Evolutionary conservation across 2,329 filamentous ascomycete genomes (phyloP).

Genomic region (Trichoderma sp.): DNA sequence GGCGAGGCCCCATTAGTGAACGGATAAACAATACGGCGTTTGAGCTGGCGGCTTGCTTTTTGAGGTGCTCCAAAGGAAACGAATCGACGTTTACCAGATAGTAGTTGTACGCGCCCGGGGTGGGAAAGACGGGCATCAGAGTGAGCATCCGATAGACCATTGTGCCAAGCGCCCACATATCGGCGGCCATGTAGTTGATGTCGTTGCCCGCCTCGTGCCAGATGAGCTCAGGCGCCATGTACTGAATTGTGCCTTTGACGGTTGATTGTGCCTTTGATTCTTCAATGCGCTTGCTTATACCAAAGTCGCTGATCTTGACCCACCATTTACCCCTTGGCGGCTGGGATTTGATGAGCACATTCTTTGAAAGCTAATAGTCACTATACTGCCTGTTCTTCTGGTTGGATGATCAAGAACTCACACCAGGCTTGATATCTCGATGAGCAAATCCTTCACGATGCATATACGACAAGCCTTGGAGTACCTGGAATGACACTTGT

Average conservation of each 20-base stretch:
- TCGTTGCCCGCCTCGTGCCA: background rate
- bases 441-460: slow-evolving; percentile 30
- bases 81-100: background rate
- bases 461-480: slow-evolving; percentile 30
- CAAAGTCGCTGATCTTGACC: slow-evolving; percentile 32
- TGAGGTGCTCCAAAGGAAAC: background rate
- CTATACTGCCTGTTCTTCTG: no score
- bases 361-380: background rate
- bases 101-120: background rate
- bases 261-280: background rate
- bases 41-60: background rate
- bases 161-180: slow-evolving; percentile 32
- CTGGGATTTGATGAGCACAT: background rate
- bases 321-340: slow-evolving; percentile 27
- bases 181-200: slow-evolving; percentile 25
- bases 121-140: background rate
- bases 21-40: background rate
- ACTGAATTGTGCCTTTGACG: slow-evolving; percentile 23
- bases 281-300: slow-evolving; percentile 30
- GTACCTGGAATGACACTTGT: slow-evolving; percentile 29
- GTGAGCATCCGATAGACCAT: slow-evolving; percentile 27
- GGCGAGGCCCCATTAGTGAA: background rate
- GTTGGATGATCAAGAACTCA: background rate
- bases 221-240: slow-evolving; percentile 30
- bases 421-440: slow-evolving; percentile 32